phyloP scores from a whole-genome alignment of 1,284 basidiomycete species.

The Pseudomicrostroma phylloplanum region DNA sequence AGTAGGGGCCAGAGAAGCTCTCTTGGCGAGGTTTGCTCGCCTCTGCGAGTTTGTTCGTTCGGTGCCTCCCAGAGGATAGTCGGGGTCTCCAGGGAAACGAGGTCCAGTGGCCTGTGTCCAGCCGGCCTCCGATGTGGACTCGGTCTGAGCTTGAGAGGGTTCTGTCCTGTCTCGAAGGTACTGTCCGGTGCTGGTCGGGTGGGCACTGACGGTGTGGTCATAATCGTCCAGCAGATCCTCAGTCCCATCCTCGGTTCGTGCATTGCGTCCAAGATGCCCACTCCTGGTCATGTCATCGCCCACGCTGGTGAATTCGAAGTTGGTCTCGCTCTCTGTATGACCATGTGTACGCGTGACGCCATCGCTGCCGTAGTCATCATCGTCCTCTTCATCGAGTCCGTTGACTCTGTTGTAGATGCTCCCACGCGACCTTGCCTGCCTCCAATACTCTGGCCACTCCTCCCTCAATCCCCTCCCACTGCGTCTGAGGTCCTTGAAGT shows the following conservation, averaged over 20 bases:
- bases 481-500: slow-evolving; percentile 95
- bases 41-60: slow-evolving; percentile 24
- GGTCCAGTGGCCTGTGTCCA: slow-evolving; percentile 14
- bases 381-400: slow-evolving; percentile 56
- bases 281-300: neutral
- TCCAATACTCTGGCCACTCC: slow-evolving; percentile 94
- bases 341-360: neutral
- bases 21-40: slow-evolving; percentile 35
- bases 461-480: slow-evolving; percentile 83
- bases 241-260: neutral
- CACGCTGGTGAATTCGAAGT: neutral
- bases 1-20: slow-evolving; percentile 38
- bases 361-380: slow-evolving; percentile 17
- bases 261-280: neutral
- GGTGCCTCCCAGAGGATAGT: slow-evolving; percentile 17
- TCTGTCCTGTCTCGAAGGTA: neutral
- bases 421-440: slow-evolving; percentile 62
- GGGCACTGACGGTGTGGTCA: neutral
- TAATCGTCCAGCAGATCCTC: slow-evolving; percentile 1
- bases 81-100: slow-evolving; percentile 45
- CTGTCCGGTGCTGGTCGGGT: neutral
- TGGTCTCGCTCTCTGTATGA: neutral
- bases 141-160: neutral
- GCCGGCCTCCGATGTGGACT: neutral
- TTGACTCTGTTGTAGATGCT: slow-evolving; percentile 85